phyloP scores from a whole-genome alignment of 441 rosid genomes.

The Aleurites moluccanus region DNA sequence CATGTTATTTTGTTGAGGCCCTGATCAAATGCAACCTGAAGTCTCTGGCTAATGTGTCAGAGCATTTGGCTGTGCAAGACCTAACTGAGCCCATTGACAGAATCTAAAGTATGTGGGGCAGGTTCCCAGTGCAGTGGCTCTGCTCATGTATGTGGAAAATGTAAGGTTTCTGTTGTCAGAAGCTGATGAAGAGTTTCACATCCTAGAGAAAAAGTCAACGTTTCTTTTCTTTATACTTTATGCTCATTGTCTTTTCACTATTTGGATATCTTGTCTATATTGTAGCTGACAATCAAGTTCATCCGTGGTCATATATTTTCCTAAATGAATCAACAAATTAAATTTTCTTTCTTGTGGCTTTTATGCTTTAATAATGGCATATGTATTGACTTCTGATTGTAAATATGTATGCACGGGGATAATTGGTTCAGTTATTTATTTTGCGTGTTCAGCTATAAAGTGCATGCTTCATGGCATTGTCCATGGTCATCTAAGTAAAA shows the following conservation, averaged over 20 bases:
- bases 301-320: slow-evolving; percentile 16
- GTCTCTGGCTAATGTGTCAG: slow-evolving; percentile 67
- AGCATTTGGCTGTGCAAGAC: slow-evolving; percentile 62
- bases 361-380: slow-evolving; percentile 26
- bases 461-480: neutral
- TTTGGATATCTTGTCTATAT: slow-evolving; percentile 32
- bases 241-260: slow-evolving; percentile 22
- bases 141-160: slow-evolving; percentile 5
- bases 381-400: slow-evolving; percentile 26
- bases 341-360: slow-evolving; percentile 19
- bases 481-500: neutral
- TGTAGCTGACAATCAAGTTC: slow-evolving; percentile 28
- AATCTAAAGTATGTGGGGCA: slow-evolving; percentile 13
- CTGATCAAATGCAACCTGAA: slow-evolving; percentile 74
- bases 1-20: slow-evolving; percentile 82
- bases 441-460: neutral
- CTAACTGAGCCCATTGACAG: slow-evolving; percentile 34
- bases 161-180: slow-evolving; percentile 18
- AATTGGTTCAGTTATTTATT: slow-evolving; percentile 1
- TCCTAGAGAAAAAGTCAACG: slow-evolving; percentile 18
- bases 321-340: slow-evolving; percentile 27
- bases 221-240: slow-evolving; percentile 20
- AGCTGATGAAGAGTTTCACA: slow-evolving; percentile 11
- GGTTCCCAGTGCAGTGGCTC: slow-evolving; percentile 8
- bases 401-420: slow-evolving; percentile 24